Conservation (phyloP, 2,329 filamentous ascomycete species). For the Trichoderma hamatum region DNA sequence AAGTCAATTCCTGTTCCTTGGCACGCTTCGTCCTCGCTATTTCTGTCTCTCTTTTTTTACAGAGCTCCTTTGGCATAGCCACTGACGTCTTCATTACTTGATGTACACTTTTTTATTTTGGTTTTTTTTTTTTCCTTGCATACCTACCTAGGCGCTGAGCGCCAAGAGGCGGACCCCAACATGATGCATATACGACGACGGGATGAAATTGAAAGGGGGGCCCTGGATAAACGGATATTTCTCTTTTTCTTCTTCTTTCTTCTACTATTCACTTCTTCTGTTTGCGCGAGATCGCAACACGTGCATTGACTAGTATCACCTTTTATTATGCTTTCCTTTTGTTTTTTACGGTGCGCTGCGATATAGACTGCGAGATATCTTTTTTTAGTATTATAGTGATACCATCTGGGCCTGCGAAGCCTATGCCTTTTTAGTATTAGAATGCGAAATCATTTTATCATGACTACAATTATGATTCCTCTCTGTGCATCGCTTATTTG, state of each 20-base stretch:
- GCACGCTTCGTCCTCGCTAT: constrained; percentile 2
- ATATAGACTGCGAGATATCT: constrained; percentile 22
- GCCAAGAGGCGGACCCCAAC: background rate
- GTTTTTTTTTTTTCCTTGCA: background rate
- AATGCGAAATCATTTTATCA: constrained; percentile 10
- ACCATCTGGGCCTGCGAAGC: constrained; percentile 21
- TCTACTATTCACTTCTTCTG: background rate
- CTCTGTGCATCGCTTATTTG: background rate
- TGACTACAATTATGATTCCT: background rate
- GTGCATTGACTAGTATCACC: constrained; percentile 25
- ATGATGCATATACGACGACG: constrained; percentile 20
- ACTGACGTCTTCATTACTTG: constrained; percentile 25
- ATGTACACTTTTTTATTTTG: background rate
- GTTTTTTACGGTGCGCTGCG: background rate
- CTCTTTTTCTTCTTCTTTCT: background rate
- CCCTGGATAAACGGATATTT: background rate
- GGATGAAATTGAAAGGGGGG: background rate
- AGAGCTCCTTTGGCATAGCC: constrained; percentile 15
- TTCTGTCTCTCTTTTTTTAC: background rate
- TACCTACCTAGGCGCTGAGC: constrained; percentile 13
- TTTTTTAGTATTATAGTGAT: constrained; percentile 23
- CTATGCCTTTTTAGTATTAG: constrained; percentile 16
- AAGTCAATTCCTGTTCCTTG: background rate
- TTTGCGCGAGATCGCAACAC: constrained; percentile 21
- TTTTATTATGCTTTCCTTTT: constrained; percentile 28